A percentile compares a stretch with the other conserved stretches of the same genome.
Conservation (phyloP, 2,329 filamentous ascomycete genomes). For the Trichoderma simmonsii region DNA sequence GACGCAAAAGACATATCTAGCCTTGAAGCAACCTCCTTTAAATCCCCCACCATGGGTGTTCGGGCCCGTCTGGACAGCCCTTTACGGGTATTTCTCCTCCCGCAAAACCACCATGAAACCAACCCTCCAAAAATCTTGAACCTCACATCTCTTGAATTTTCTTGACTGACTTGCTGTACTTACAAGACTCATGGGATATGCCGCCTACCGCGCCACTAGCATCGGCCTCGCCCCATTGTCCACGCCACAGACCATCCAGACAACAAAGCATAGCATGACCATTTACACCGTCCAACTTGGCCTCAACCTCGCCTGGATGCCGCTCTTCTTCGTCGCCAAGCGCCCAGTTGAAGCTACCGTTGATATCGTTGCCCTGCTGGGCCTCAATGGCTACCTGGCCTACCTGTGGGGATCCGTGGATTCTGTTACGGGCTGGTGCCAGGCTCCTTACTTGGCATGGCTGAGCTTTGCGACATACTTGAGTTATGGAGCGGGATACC, state of each 20-base stretch:
- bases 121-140: not conserved
- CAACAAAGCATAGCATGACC: conserved; percentile 67
- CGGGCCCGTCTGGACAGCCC: conserved; percentile 62
- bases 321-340: conserved; percentile 80
- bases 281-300: conserved; percentile 84
- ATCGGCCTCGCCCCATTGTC: conserved; percentile 58
- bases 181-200: conserved; percentile 74
- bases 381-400: conserved; percentile 69
- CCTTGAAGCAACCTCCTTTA: conserved; percentile 65
- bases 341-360: conserved; percentile 70
- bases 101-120: not conserved
- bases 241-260: conserved; percentile 50
- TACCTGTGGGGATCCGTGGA: conserved; percentile 77
- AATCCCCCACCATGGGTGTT: conserved; percentile 61
- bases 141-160: not conserved
- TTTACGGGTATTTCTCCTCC: conserved; percentile 51
- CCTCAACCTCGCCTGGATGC: conserved; percentile 87
- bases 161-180: not conserved
- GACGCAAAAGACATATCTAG: conserved; percentile 60
- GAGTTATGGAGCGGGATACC: conserved; percentile 62
- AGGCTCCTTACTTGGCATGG: conserved; percentile 84
- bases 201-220: conserved; percentile 72
- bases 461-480: conserved; percentile 85
- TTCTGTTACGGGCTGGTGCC: conserved; percentile 64
- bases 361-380: conserved; percentile 71